A percentile compares a stretch with the other conserved stretches of the same genome.
These are phyloP conservation scores for Leishmania major DNA, from an alignment of 208 protist species.

Conservation along the genomic window DNA sequence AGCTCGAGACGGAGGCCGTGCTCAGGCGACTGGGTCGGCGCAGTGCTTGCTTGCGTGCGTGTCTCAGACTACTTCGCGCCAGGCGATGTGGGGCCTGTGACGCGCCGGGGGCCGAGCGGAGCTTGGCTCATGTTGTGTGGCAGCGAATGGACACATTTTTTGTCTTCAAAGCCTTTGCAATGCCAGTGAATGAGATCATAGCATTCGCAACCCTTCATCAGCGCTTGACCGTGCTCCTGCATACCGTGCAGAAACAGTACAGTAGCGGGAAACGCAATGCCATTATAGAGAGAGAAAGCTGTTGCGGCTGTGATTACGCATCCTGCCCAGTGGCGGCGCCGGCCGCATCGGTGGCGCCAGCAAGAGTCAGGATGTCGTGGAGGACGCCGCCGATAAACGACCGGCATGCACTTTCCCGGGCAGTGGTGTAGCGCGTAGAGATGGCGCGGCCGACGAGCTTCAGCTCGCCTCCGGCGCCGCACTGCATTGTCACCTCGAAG, in stretches of 20 bases:
- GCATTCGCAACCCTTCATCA: background rate
- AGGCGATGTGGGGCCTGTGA: background rate
- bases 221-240: background rate
- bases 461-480: constrained; percentile 29
- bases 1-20: background rate
- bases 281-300: background rate
- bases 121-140: background rate
- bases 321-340: background rate
- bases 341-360: background rate
- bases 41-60: background rate
- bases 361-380: constrained; percentile 40
- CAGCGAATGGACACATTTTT: background rate
- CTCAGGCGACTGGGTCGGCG: background rate
- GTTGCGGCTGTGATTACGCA: background rate
- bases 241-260: background rate
- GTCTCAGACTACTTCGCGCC: background rate
- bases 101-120: background rate
- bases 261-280: background rate
- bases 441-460: constrained; percentile 59
- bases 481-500: constrained; percentile 82
- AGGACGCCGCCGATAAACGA: constrained; percentile 70
- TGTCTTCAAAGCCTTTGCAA: background rate
- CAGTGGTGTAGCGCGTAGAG: constrained; percentile 63
- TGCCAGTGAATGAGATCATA: too few species aligned
- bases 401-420: constrained; percentile 62